Evolutionary conservation across 306 rosid species (phyloP).

Genomic region (Medicago lupulina): DNA sequence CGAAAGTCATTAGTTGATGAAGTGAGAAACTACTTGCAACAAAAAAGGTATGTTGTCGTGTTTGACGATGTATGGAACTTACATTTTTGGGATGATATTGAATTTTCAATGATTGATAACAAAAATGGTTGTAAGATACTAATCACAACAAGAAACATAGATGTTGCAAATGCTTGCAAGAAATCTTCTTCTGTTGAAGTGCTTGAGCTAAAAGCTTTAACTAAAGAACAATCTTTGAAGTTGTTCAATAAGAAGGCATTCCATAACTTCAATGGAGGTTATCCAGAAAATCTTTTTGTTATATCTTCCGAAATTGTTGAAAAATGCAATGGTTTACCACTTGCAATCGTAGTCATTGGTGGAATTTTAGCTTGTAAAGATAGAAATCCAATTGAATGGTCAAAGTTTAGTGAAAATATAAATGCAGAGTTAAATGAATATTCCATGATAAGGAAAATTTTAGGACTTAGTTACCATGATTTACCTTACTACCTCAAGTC

Average conservation of each 20-base stretch:
- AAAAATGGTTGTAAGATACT: not conserved
- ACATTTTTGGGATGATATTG: not conserved
- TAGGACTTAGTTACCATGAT: not conserved
- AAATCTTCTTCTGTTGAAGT: not conserved
- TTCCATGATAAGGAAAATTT: not conserved
- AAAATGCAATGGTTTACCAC: conserved; percentile 15
- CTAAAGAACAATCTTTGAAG: not conserved
- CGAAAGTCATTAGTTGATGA: not conserved
- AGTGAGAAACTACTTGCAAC: not conserved
- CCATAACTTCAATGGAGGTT: not conserved
- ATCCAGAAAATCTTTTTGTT: not conserved
- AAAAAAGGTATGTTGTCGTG: not conserved
- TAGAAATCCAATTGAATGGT: not conserved
- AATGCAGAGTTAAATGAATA: not conserved
- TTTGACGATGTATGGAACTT: not conserved
- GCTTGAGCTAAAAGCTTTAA: not conserved
- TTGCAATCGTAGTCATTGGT: not conserved
- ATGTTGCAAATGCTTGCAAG: not conserved
- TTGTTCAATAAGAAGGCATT: conserved; percentile 7
- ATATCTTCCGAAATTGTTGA: not conserved
- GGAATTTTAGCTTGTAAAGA: not conserved
- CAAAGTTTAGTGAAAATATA: not conserved
- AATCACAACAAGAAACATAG: not conserved
- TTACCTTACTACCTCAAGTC: not conserved
- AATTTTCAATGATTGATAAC: not conserved